A percentile compares a stretch with the other conserved stretches of the same genome.
Evolutionary conservation across 352 stramenopile genomes (phyloP).

Genomic region (Phytophthora brassicae): DNA sequence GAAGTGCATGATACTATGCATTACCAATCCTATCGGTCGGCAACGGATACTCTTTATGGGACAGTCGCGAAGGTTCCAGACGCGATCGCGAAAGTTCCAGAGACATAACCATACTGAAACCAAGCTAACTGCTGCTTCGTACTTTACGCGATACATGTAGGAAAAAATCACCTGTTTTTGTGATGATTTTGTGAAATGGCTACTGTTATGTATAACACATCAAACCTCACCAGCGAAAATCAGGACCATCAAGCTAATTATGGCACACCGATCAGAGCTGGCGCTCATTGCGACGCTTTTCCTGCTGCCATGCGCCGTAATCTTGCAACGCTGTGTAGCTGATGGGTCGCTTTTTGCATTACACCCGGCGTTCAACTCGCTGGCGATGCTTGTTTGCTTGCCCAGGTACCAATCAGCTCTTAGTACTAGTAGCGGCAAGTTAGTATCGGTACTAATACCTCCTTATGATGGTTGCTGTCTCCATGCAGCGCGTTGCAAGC

Average conservation of each 20-base stretch:
- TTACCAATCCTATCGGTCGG: neutral
- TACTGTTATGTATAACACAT: conserved; percentile 6
- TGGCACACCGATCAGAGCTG: conserved; percentile 14
- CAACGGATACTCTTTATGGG: neutral
- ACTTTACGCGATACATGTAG: neutral
- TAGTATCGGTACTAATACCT: conserved; percentile 9
- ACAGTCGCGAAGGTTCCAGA: conserved; percentile 23
- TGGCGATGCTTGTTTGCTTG: conserved; percentile 56
- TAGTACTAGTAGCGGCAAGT: too few species aligned
- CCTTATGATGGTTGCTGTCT: conserved; percentile 9
- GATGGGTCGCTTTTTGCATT: conserved; percentile 55
- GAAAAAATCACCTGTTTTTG: too few species aligned
- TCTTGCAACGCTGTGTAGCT: conserved; percentile 48
- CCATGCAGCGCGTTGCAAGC: conserved; percentile 39
- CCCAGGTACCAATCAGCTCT: conserved; percentile 33
- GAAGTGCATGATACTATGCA: conserved; percentile 22
- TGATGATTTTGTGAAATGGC: neutral
- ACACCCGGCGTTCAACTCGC: conserved; percentile 52
- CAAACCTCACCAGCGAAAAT: conserved; percentile 4
- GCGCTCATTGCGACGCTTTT: conserved; percentile 47
- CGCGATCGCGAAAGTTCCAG: conserved; percentile 25
- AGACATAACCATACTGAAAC: conserved; percentile 13
- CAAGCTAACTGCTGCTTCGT: conserved; percentile 1
- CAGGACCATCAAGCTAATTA: conserved; percentile 3
- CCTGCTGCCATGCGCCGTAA: conserved; percentile 42